A percentile compares a stretch with the other conserved stretches of the same genome.
phyloP scores from a whole-genome alignment of 2,329 filamentous ascomycete species.

The Scedosporium apiospermum region DNA sequence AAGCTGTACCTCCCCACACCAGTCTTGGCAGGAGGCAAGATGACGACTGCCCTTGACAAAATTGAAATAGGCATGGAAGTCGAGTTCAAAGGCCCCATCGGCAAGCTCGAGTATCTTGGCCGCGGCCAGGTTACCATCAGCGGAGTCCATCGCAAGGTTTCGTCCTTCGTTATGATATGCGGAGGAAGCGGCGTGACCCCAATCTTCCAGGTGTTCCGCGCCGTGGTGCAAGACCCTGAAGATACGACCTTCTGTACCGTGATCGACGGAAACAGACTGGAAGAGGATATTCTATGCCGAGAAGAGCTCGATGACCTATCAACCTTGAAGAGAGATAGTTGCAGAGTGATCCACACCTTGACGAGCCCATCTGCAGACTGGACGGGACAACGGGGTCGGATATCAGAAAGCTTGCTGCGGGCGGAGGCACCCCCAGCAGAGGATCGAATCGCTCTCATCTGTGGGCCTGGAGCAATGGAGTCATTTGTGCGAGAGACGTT shows the following conservation, averaged over 20 bases:
- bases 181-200: constrained; percentile 89
- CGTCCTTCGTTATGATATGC: constrained; percentile 75
- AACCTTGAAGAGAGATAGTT: background rate
- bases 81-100: constrained; percentile 82
- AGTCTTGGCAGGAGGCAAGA: constrained; percentile 47
- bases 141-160: constrained; percentile 45
- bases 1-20: constrained; percentile 65
- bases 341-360: background rate
- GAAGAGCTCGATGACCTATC: constrained; percentile 52
- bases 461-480: background rate
- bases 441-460: background rate
- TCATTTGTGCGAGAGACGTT: background rate
- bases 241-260: constrained; percentile 32
- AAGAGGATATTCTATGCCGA: constrained; percentile 76
- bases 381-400: background rate
- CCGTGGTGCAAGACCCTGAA: constrained; percentile 4
- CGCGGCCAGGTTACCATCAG: constrained; percentile 54
- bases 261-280: constrained; percentile 66
- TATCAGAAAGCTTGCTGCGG: background rate
- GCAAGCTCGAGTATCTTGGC: constrained; percentile 73
- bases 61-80: constrained; percentile 55
- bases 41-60: constrained; percentile 62
- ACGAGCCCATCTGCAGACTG: background rate
- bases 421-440: background rate
- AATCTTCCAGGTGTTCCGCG: constrained; percentile 58